Conservation (phyloP, 441 rosid species). For the Erodium moschatum region DNA sequence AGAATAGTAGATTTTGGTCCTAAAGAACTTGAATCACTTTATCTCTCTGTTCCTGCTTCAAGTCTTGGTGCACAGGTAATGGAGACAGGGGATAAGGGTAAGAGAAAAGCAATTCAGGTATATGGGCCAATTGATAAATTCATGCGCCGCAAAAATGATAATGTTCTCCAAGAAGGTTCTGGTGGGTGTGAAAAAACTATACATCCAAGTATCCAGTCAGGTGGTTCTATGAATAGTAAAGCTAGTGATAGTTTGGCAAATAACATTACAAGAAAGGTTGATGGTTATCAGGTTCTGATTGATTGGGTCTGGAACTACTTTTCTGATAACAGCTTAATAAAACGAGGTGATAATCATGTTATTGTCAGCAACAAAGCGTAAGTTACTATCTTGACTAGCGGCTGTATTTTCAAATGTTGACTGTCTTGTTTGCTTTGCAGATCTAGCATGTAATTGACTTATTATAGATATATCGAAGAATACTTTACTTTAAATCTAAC, state of each 20-base stretch:
- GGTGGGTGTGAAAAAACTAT: slow-evolving; percentile 8
- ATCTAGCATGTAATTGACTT: not conserved
- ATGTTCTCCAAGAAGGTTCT: slow-evolving; percentile 17
- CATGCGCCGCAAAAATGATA: slow-evolving; percentile 21
- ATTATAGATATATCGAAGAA: not conserved
- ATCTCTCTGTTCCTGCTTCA: slow-evolving; percentile 63
- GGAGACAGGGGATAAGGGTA: slow-evolving; percentile 2
- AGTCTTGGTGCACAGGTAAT: slow-evolving; percentile 21
- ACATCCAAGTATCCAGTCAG: slow-evolving; percentile 11
- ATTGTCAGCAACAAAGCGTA: slow-evolving; percentile 44
- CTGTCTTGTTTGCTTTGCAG: not conserved
- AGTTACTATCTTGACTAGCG: slow-evolving; percentile 20
- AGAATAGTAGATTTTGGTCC: slow-evolving; percentile 74
- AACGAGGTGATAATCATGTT: slow-evolving; percentile 28
- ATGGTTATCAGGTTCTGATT: slow-evolving; percentile 41
- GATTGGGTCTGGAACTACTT: slow-evolving; percentile 89
- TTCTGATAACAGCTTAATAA: slow-evolving; percentile 32
- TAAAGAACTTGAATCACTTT: slow-evolving; percentile 35
- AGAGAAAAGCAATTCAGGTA: slow-evolving; percentile 33
- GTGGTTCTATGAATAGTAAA: slow-evolving; percentile 13
- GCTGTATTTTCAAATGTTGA: not conserved
- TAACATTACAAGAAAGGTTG: slow-evolving; percentile 23
- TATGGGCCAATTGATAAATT: slow-evolving; percentile 71
- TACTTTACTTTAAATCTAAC: slow-evolving; percentile 3
- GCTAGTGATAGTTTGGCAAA: slow-evolving; percentile 13